Evolutionary conservation across 2,329 filamentous ascomycete species (phyloP).

Genomic region (Cercospora zeae-maydis): DNA sequence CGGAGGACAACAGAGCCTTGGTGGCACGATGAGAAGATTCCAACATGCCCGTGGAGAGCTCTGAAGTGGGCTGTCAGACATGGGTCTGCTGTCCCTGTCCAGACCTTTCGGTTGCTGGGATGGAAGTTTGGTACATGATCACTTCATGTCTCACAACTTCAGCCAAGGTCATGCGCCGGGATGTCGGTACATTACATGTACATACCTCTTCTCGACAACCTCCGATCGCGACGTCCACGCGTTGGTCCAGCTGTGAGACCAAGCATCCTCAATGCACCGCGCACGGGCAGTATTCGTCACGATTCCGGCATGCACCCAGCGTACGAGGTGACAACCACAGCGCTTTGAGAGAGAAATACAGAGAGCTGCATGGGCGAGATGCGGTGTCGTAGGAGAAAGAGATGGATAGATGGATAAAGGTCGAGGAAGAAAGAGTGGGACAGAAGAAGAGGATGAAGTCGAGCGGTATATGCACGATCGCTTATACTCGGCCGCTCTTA

Average conservation of each 20-base stretch:
- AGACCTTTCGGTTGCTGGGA: background rate
- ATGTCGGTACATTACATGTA: background rate
- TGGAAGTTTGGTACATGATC: background rate
- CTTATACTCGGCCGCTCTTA: background rate
- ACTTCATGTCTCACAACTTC: background rate
- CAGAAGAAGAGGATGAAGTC: background rate
- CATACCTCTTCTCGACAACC: background rate
- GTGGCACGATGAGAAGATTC: background rate
- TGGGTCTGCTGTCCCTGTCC: background rate
- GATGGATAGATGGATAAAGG: background rate
- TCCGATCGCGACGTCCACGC: background rate
- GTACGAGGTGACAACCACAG: background rate
- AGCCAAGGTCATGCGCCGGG: background rate
- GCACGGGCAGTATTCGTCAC: background rate
- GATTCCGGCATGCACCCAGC: background rate
- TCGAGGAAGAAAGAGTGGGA: background rate
- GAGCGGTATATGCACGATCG: background rate
- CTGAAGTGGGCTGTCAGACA: constrained; percentile 2
- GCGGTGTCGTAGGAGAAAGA: background rate
- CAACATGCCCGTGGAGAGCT: background rate
- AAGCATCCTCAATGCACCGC: background rate
- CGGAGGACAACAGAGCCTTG: background rate
- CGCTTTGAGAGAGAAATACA: background rate
- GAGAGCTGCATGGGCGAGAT: background rate
- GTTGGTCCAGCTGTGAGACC: background rate